Evolutionary conservation across 192 early-diverging fungal genomes (phyloP), one percentile per base, ranked within the genome.

Genomic region (Pilobolus umbonatus): DNA sequence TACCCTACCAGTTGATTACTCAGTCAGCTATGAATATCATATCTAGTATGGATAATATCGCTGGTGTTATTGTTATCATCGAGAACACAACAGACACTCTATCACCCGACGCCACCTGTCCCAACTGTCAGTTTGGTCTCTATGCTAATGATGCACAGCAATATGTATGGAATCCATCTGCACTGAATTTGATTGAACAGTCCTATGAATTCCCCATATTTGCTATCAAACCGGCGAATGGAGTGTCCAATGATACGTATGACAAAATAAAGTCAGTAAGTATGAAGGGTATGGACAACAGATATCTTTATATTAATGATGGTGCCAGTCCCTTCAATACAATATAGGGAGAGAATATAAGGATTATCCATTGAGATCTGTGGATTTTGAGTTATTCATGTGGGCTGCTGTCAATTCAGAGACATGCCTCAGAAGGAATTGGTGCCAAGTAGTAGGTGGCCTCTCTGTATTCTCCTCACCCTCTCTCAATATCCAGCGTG

Each of bases 341-440:
- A 88, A 88, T 50, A 28, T 45, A 15, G 26, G 62, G 10, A 60
- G 62, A 22, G 43, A 62, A 0, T 90, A 87, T 57, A 49, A n/a
- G 17, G 50, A 61, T 3, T 89, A 83, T 58, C 89, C 87, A 5
- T 61, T 90, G 5, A 81, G 85, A 72, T 66, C 85, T 0, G 72
- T 89, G 30, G 76, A 93, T 63, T 86, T 93, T 51, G 67, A 84
- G 40, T 74, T 79, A 19, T 76, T 83, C 43, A 91, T 90, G 87
- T 86, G 68, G 58, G 85, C 78, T 1, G 84, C 84, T n/a, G 53
- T 73, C 26, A 70, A 93, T 74, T 55, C 86, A 5, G 65, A 51
- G 5, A 80, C 85, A 2, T 93, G 91, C 64, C 72, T 93, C 11
- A 69, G 82, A 62, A 66, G 87, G 75, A 78, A 88, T 82, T 81